These are phyloP conservation scores for Dactylellina sp. DNA, from an alignment of 2,329 filamentous ascomycete species.

Conservation along the genomic window DNA sequence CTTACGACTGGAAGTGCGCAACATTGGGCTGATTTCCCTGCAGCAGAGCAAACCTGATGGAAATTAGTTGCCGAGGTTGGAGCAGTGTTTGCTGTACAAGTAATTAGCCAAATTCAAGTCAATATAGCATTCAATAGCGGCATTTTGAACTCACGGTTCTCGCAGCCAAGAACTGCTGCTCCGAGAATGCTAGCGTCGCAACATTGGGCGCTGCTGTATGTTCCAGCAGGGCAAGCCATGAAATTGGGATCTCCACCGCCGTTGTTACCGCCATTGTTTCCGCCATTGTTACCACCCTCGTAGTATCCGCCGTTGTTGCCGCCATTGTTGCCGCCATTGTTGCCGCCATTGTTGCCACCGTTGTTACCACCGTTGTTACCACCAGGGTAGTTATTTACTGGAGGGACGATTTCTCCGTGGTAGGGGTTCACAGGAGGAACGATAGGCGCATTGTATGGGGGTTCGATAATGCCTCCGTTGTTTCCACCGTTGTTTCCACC, in stretches of 20 bases:
- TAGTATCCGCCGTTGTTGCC: neutral
- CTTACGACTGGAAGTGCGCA: constrained; percentile 1
- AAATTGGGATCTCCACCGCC: constrained; percentile 1
- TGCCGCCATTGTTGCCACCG: neutral
- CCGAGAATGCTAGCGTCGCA: constrained; percentile 1
- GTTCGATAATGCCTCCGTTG: too few species aligned
- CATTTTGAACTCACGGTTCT: constrained; percentile 1
- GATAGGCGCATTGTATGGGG: too few species aligned
- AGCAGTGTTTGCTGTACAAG: neutral
- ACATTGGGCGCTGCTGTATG: constrained; percentile 12
- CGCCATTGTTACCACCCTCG: neutral
- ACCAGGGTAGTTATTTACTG: too few species aligned
- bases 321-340: neutral
- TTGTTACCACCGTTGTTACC: too few species aligned
- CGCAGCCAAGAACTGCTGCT: neutral
- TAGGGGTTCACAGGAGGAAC: too few species aligned
- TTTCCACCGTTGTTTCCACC: neutral
- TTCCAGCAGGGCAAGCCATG: neutral
- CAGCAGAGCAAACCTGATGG: neutral
- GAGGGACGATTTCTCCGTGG: too few species aligned
- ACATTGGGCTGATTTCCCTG: neutral
- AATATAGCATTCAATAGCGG: too few species aligned
- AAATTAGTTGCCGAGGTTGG: neutral
- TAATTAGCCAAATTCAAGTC: too few species aligned
- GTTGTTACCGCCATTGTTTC: neutral